A percentile compares a stretch with the other conserved stretches of the same genome.
phyloP scores from a whole-genome alignment of 441 rosid species.

The Brassica hybrid region DNA sequence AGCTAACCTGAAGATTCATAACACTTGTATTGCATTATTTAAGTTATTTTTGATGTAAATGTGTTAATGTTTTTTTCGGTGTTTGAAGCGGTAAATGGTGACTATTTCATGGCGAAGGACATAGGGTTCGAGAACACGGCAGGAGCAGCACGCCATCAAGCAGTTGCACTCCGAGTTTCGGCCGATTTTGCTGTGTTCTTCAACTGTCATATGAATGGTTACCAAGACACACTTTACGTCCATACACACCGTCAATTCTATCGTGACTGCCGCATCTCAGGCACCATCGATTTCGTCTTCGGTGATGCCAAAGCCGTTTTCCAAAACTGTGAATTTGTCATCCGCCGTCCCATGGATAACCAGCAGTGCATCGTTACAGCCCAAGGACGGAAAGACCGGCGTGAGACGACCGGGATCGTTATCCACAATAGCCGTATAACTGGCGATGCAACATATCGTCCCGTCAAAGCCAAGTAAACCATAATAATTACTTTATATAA shows the following conservation, averaged over 20 bases:
- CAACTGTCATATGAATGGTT: conserved; percentile 67
- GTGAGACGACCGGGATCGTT: conserved; percentile 58
- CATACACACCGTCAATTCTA: conserved; percentile 85
- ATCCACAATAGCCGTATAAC: conserved; percentile 68
- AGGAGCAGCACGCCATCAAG: conserved; percentile 71
- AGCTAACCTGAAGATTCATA: background rate
- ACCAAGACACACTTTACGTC: conserved; percentile 78
- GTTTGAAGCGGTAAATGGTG: conserved; percentile 58
- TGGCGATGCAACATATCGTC: conserved; percentile 46
- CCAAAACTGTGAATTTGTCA: conserved; percentile 68
- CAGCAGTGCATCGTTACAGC: conserved; percentile 72
- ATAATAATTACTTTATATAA: background rate
- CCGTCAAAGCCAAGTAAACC: conserved; percentile 44
- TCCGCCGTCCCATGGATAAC: conserved; percentile 58
- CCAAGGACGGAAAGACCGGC: conserved; percentile 57
- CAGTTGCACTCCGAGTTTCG: conserved; percentile 71
- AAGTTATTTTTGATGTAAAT: background rate
- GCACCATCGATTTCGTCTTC: conserved; percentile 77
- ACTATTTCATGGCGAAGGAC: conserved; percentile 70
- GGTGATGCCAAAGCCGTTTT: conserved; percentile 63
- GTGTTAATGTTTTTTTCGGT: conserved; percentile 3
- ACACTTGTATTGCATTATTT: background rate
- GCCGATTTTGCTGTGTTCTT: conserved; percentile 60
- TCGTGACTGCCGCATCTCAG: conserved; percentile 71
- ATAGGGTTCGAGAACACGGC: conserved; percentile 80